These are phyloP conservation scores for Strobilomyces confusus DNA, from an alignment of 768 basidiomycete genomes.

Conservation along the genomic window DNA sequence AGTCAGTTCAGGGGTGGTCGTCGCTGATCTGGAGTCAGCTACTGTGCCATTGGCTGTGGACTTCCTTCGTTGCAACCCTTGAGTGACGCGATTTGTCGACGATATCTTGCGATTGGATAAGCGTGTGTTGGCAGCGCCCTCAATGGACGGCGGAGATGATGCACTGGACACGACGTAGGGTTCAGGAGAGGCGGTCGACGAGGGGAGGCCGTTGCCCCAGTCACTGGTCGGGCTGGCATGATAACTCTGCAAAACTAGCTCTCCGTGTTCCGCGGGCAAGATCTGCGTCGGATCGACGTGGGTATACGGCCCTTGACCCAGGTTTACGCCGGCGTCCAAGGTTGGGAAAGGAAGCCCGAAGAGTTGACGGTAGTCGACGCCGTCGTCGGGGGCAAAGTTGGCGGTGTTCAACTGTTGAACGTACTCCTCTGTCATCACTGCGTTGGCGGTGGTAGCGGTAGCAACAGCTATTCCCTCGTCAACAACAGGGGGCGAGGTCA, in stretches of 20 bases:
- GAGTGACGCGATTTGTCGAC: conserved; percentile 56
- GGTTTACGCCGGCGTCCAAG: conserved; percentile 39
- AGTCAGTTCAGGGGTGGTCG: conserved; percentile 63
- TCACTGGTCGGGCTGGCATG: conserved; percentile 81
- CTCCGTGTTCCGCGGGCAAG: conserved; percentile 41
- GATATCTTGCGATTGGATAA: conserved; percentile 55
- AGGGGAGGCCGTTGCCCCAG: conserved; percentile 71
- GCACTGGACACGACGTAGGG: conserved; percentile 66
- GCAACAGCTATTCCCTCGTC: conserved; percentile 60
- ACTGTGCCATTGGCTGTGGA: conserved; percentile 26
- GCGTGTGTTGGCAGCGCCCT: conserved; percentile 36
- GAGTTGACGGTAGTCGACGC: conserved; percentile 58
- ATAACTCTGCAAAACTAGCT: conserved; percentile 45
- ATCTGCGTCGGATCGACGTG: conserved; percentile 95
- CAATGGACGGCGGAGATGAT: conserved; percentile 68
- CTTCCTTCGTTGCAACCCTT: conserved; percentile 55
- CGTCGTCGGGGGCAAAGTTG: conserved; percentile 48
- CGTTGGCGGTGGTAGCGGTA: conserved; percentile 54
- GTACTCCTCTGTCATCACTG: conserved; percentile 71
- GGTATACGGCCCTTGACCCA: conserved; percentile 55
- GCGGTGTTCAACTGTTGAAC: conserved; percentile 55
- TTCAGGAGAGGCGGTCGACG: conserved; percentile 72
- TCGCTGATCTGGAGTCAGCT: conserved; percentile 45
- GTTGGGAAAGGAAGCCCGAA: conserved; percentile 63
- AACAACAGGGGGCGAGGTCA: conserved; percentile 27